Base-by-base conservation (phyloP, 352 stramenopile species). In the Thalassiosira hispida region DNA sequence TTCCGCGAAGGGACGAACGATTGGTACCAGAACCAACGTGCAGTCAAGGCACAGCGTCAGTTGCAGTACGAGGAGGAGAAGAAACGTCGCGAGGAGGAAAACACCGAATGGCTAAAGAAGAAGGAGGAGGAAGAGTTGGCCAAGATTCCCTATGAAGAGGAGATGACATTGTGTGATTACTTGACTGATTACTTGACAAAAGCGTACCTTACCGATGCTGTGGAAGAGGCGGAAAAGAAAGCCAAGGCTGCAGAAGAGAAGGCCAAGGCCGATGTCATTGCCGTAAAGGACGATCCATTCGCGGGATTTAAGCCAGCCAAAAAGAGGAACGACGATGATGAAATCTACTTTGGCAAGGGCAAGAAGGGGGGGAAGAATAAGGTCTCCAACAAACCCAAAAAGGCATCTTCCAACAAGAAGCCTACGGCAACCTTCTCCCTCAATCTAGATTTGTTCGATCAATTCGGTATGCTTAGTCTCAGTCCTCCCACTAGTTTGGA, bases 101-200 rank as follows among this genome's bases (percentile, higher is more conserved):
- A 89, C 57, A 77, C 68, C 11, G 86, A 67, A n/a, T 92, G 81
- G 64, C 67, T 92, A 27, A 89, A 90, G 68, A 91, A 90, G 77
- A 67, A 85, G 23, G 96, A 98, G 79, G 95, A 97, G 77, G 96
- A 98, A 80, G 95, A 98, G 85, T 85, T 94, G 67, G 98, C 98
- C 89, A 98, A 98, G 83, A 96, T 97, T 85, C 96, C 96, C 33
- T 98, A 97, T 85, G 96, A 98, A 87, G 95, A 98, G 76, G 96
- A 99, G 79, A 96, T 98, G 90, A 94, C 96, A 77, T 89, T 99
- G 6, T 98, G 96, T 74, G 96, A 98, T 70, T 97, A 96, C 51
- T 90, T 99, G 11, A 90, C 97, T 0, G 84, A 93, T 18, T 98
- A 97, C 84, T 79, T 99, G 51, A 94, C 97, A 73, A 96, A 94